These are phyloP conservation scores for Aureobasidium sp. DNA, from an alignment of 2,329 filamentous ascomycete species.

Conservation along the genomic window DNA sequence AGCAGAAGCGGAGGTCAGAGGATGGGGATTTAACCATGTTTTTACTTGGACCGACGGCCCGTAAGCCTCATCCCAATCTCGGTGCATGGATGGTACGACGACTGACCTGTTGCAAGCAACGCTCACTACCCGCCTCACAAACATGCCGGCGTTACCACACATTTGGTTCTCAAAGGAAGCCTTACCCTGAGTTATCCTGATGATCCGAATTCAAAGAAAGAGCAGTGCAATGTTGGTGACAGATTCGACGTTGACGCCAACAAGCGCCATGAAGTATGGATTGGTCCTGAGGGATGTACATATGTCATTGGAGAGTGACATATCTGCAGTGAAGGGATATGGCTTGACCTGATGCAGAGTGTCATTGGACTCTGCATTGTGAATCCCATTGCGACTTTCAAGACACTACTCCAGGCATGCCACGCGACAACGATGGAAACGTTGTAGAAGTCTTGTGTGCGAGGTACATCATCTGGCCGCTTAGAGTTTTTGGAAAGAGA, in stretches of 20 bases:
- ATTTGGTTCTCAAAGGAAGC: conserved; percentile 59
- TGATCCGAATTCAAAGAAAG: conserved; percentile 49
- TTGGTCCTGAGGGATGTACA: conserved; percentile 59
- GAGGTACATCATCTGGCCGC: background rate
- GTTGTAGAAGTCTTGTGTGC: background rate
- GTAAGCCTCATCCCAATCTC: conserved; percentile 42
- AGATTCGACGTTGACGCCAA: conserved; percentile 61
- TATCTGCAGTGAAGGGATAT: background rate
- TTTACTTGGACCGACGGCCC: conserved; percentile 67
- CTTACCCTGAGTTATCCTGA: conserved; percentile 62
- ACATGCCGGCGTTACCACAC: conserved; percentile 59
- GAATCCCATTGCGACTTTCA: background rate
- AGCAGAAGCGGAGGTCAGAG: conserved; percentile 55
- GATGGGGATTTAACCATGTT: conserved; percentile 63
- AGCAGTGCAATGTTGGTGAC: conserved; percentile 53
- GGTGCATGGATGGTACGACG: background rate
- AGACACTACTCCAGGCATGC: background rate
- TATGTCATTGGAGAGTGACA: conserved; percentile 54
- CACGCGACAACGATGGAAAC: background rate
- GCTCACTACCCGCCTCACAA: conserved; percentile 62
- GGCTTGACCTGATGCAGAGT: no score
- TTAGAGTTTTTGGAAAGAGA: background rate
- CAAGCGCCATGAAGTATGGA: conserved; percentile 62
- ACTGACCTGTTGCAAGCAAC: conserved; percentile 43
- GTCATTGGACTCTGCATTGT: background rate